Evolutionary conservation across 2,329 filamentous ascomycete species (phyloP), one percentile per base, ranked within the genome.

Genomic region (Ciborinia camelliae): DNA sequence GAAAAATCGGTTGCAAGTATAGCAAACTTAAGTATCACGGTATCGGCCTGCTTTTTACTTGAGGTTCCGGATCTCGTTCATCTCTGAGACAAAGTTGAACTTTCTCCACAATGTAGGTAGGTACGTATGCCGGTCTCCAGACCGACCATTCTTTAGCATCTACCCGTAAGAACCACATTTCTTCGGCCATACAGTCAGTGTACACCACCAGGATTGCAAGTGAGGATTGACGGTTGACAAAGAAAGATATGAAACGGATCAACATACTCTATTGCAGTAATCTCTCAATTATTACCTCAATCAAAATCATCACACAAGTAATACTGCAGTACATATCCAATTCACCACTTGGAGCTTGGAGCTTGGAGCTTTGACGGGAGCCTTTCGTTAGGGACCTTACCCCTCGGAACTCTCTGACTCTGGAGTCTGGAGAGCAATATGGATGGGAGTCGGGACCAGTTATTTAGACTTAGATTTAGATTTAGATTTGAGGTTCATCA

Each of bases 231-330:
- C 32, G n/a, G n/a, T 54, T 37, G 37, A 45, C 32, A 37, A 28
- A 37, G 26, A 28, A 39, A 63, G n/a, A 58, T 7, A 58, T 63
- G 61, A 63, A 63, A 63, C 61, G 41, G 61, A 63, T 63, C 61
- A 41, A 18, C 61, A 48, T 20, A 26, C 39, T 63, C 32, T 26
- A 48, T 18, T n/a, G n/a, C n/a, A n/a, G n/a, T 35, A 63, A 57
- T 57, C 52, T 57, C 55, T 45, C 54, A 12, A 47, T 28, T 59
- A 58, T n/a, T n/a, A n/a, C n/a, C n/a, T n/a, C n/a, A 47, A 26
- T 58, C 55, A 20, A 47, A n/a, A n/a, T n/a, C n/a, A n/a, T n/a
- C n/a, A n/a, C n/a, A 32, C 54, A 47, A 47, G 23, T 58, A 47
- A 61, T 41, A 14, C 32, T 61, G 39, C 26, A 18, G 45, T 32